A percentile compares a stretch with the other conserved stretches of the same genome.
phyloP scores from a whole-genome alignment of 2,329 filamentous ascomycete species.

The Macrophomina pseudophaseolina region DNA sequence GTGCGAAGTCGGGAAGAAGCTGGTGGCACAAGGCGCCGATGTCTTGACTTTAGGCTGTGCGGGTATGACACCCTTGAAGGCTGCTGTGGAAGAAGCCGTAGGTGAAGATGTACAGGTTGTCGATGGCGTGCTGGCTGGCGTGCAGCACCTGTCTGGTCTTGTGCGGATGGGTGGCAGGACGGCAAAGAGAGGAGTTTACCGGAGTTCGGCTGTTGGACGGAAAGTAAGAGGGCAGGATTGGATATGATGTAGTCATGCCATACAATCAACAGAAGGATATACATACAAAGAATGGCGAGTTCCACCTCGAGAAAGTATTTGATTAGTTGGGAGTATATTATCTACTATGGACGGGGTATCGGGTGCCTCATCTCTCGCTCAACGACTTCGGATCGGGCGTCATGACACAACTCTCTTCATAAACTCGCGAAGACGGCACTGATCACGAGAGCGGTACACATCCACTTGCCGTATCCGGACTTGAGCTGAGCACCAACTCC shows the following conservation, averaged over 20 bases:
- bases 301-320: no score
- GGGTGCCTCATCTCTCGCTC: background rate
- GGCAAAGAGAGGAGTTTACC: conserved; percentile 52
- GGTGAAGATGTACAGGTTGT: conserved; percentile 54
- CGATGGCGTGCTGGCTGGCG: conserved; percentile 57
- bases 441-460: conserved; percentile 7
- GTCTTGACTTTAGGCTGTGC: conserved; percentile 54
- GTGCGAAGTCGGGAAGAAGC: conserved; percentile 43
- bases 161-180: conserved; percentile 54
- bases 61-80: conserved; percentile 55
- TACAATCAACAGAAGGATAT: no score
- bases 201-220: conserved; percentile 46
- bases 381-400: background rate
- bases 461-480: background rate
- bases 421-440: background rate
- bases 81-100: conserved; percentile 54
- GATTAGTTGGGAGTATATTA: background rate
- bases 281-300: no score
- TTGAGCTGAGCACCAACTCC: background rate
- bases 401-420: background rate
- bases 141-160: conserved; percentile 53
- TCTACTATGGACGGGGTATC: background rate
- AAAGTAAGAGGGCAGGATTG: conserved; percentile 48
- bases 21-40: conserved; percentile 52
- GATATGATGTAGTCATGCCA: conserved; percentile 35